Evolutionary conservation across 2,329 filamentous ascomycete genomes (phyloP), one percentile per base, ranked within the genome.

Genomic region (Neoarthrinium moseri): DNA sequence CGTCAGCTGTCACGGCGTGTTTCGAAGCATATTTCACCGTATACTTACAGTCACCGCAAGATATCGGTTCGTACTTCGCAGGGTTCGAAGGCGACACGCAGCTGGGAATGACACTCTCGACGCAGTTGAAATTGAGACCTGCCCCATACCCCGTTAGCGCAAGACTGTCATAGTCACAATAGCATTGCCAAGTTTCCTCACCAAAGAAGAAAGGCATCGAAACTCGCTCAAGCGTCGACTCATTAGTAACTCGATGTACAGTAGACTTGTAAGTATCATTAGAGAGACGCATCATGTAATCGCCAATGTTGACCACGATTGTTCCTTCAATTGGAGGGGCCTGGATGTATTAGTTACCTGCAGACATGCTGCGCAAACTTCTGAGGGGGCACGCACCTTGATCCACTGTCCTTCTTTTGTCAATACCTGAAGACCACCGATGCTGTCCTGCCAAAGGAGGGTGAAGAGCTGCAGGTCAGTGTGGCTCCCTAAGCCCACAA

Each of bases 171-270:
- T n/a, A n/a, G n/a, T n/a, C n/a, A n/a, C n/a, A n/a, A n/a, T n/a
- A 29, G n/a, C n/a, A 29, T 29, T 8, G n/a, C n/a, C 7, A 23
- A 22, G 8, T 2, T 15, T 23, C 24, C 56, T 49, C 56, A 69
- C 72, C 73, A 43, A 80, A 74, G 59, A 81, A 81, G 56, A 81
- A 80, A 1, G 77, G 75, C 72, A 81, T 77, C 0, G 72, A 78
- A 33, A 76, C 73, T 12, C 76, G 63, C 43, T 73, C 71, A 10
- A 57, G 57, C 0, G 52, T 51, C 0, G 65, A 62, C 34, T 66
- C 61, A 48, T 74, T 75, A 24, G 68, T 69, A 3, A 81, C 74
- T 13, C 75, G 63, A 56, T 80, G 77, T 15, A 78, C 70, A 0
- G 73, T 78, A 5, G 68, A 74, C 50, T 68, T 73, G 52, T 76